Percentiles rank a stretch among this genome's conserved stretches.
These are phyloP conservation scores for Auxenochlorella pyrenoidosa DNA, from an alignment of 139 green algal species.

Conservation along the genomic window DNA sequence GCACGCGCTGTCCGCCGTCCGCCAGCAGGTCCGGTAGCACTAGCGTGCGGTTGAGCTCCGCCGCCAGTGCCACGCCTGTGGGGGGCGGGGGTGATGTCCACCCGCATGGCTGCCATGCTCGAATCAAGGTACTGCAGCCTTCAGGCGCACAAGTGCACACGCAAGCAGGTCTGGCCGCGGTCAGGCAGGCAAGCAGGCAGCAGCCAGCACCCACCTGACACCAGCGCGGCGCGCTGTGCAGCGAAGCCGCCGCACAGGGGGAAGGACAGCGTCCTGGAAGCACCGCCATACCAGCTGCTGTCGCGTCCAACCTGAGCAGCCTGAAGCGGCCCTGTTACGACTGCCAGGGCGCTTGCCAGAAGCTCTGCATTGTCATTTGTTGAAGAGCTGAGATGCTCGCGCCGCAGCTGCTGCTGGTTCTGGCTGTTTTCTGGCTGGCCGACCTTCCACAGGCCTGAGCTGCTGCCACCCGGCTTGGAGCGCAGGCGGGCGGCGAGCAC, in stretches of 20 bases:
- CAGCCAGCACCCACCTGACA: neutral
- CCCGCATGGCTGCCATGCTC: neutral
- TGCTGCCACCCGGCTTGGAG: neutral
- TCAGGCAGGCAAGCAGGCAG: too few relatives aligned
- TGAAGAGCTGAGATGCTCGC: neutral
- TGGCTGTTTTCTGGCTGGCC: neutral
- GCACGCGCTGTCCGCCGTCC: neutral
- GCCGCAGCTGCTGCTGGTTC: neutral
- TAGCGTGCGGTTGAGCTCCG: constrained; percentile 7
- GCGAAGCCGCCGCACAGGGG: neutral
- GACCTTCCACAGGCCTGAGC: neutral
- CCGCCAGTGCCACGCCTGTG: constrained; percentile 3
- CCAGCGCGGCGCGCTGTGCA: neutral
- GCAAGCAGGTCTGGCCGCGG: neutral
- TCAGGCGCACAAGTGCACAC: neutral
- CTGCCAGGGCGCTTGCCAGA: neutral
- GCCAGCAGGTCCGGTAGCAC: constrained; percentile 1
- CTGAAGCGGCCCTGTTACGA: neutral
- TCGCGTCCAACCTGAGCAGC: neutral
- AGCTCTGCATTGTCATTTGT: neutral
- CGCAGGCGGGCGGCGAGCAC: neutral
- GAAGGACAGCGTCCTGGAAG: neutral
- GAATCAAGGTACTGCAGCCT: neutral
- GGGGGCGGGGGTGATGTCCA: neutral
- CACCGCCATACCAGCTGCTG: neutral